A percentile compares a stretch with the other conserved stretches of the same genome.
These are phyloP conservation scores for Tetrapisispora namnaoensis DNA, from an alignment of 805 yeast species.

Conservation along the genomic window DNA sequence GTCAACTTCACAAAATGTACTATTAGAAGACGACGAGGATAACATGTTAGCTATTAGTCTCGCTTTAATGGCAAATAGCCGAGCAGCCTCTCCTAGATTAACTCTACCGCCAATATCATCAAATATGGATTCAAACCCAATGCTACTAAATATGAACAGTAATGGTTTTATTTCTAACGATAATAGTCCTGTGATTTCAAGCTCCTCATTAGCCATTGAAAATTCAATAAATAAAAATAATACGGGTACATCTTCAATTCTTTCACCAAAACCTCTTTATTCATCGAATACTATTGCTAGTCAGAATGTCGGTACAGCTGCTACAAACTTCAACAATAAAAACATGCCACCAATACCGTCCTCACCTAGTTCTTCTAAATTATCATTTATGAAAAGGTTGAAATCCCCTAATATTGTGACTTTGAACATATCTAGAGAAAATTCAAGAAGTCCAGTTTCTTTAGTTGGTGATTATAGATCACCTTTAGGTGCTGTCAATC, in stretches of 20 bases:
- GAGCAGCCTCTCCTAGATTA: constrained; percentile 28
- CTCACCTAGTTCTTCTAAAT: constrained; percentile 14
- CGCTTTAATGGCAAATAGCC: constrained; percentile 30
- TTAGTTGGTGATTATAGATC: constrained; percentile 17
- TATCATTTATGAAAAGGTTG: constrained; percentile 23
- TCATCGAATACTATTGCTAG: constrained; percentile 17
- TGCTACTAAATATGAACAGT: constrained; percentile 5
- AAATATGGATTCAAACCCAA: constrained; percentile 13
- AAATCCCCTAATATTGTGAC: constrained; percentile 28
- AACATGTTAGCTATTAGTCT: constrained; percentile 28
- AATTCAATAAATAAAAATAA: constrained; percentile 1
- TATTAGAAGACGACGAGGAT: constrained; percentile 26
- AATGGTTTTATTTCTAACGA: background rate
- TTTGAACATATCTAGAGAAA: constrained; percentile 26
- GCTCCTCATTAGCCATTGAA: background rate
- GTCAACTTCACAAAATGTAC: constrained; percentile 3
- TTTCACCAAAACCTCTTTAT: constrained; percentile 19
- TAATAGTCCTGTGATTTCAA: constrained; percentile 1
- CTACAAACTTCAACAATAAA: background rate
- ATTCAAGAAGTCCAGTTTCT: constrained; percentile 25
- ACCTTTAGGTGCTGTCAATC: constrained; percentile 15
- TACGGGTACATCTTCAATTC: constrained; percentile 7
- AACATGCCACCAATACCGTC: constrained; percentile 2
- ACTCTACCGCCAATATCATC: constrained; percentile 22
- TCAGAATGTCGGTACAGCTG: constrained; percentile 5